phyloP scores from a whole-genome alignment of 257 asterid genomes.

The Solanum verrucosum region DNA sequence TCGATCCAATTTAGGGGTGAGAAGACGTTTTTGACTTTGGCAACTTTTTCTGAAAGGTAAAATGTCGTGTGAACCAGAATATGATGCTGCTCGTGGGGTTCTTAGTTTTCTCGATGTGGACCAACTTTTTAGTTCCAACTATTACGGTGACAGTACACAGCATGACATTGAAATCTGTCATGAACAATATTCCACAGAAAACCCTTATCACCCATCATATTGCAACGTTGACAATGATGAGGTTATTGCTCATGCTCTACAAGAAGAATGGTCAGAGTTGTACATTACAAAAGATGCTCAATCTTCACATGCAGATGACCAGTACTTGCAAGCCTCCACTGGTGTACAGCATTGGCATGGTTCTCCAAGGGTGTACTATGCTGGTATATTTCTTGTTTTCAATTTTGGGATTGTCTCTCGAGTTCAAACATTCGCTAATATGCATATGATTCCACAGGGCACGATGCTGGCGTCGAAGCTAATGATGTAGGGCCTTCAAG shows the following conservation, averaged over 20 bases:
- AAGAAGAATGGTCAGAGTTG: constrained; percentile 53
- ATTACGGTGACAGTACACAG: constrained; percentile 61
- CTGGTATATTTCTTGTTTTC: constrained; percentile 28
- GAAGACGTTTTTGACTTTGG: constrained; percentile 2
- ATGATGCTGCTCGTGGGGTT: constrained; percentile 58
- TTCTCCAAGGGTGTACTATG: constrained; percentile 38
- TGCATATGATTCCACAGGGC: constrained; percentile 27
- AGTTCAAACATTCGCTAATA: neutral
- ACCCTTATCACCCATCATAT: constrained; percentile 18
- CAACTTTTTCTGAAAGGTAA: constrained; percentile 2
- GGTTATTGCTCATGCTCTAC: constrained; percentile 44
- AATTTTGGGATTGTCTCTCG: neutral
- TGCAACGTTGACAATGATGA: constrained; percentile 42
- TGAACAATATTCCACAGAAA: constrained; percentile 47
- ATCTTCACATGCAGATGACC: constrained; percentile 30
- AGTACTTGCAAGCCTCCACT: constrained; percentile 29
- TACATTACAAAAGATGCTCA: constrained; percentile 51
- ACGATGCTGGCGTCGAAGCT: constrained; percentile 32
- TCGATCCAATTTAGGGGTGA: constrained; percentile 2
- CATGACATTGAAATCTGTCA: constrained; percentile 60
- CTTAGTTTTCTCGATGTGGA: constrained; percentile 45
- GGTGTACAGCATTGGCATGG: constrained; percentile 43
- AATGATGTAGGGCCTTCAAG: constrained; percentile 44
- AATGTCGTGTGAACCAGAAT: constrained; percentile 56
- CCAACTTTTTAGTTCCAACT: constrained; percentile 56